A percentile compares a stretch with the other conserved stretches of the same genome.
Evolutionary conservation across 2,329 filamentous ascomycete genomes (phyloP).

Genomic region (Purpureocillium takamizusanense): DNA sequence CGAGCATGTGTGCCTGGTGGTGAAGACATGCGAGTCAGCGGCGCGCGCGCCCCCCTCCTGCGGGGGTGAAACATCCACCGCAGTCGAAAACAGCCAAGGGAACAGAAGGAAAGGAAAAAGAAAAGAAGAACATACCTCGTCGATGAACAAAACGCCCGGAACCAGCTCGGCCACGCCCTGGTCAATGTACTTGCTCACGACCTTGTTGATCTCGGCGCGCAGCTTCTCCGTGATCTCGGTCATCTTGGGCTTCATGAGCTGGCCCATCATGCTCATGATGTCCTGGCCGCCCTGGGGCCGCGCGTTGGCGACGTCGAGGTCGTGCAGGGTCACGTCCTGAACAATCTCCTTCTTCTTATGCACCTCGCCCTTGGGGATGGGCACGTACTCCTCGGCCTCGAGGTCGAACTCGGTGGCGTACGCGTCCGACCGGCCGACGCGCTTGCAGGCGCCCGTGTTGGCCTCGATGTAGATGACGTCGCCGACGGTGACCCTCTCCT

Average conservation of each 20-base stretch:
- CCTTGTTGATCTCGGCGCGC: constrained; percentile 94
- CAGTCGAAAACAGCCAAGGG: background rate
- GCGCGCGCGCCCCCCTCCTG: too few relatives aligned
- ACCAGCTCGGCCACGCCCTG: constrained; percentile 96
- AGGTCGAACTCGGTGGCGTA: constrained; percentile 98
- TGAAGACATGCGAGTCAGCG: too few relatives aligned
- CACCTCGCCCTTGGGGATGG: constrained; percentile 96
- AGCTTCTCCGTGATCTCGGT: constrained; percentile 99
- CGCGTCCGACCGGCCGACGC: constrained; percentile 89
- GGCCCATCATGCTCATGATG: constrained; percentile 99
- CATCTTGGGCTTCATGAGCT: constrained; percentile 99
- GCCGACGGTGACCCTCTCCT: constrained; percentile 90
- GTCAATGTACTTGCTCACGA: constrained; percentile 97
- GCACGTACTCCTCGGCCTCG: constrained; percentile 97
- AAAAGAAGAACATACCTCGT: constrained; percentile 58
- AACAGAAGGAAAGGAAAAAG: background rate
- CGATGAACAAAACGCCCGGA: constrained; percentile 96
- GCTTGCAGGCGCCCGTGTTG: constrained; percentile 96
- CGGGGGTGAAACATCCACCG: too few relatives aligned
- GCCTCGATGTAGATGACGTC: constrained; percentile 99
- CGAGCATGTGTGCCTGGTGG: constrained; percentile 98
- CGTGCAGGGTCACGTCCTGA: constrained; percentile 94
- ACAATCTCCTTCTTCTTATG: constrained; percentile 99
- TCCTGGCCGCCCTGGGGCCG: constrained; percentile 95
- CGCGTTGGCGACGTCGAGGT: constrained; percentile 91